phyloP scores from a whole-genome alignment of 2,329 filamentous ascomycete genomes.

The Daldinia sp. region DNA sequence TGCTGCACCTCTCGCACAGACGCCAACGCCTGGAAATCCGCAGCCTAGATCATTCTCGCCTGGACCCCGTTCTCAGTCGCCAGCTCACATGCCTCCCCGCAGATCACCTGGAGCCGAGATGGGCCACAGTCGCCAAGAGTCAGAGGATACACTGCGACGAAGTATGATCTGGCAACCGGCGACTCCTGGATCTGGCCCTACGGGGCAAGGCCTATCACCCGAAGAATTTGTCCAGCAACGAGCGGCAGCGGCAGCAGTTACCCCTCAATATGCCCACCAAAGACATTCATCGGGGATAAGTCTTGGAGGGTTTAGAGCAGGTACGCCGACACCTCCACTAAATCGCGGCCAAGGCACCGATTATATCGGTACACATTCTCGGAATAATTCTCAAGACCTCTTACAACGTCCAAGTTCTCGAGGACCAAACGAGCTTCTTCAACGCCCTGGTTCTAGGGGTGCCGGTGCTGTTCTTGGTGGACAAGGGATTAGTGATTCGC shows the following conservation, averaged over 20 bases:
- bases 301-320: conserved; percentile 50
- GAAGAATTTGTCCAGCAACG: conserved; percentile 88
- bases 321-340: conserved; percentile 55
- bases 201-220: conserved; percentile 64
- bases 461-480: conserved; percentile 58
- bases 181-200: conserved; percentile 59
- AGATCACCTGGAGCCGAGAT: conserved; percentile 40
- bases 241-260: conserved; percentile 64
- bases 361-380: conserved; percentile 53
- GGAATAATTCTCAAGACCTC: conserved; percentile 55
- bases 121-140: conserved; percentile 56
- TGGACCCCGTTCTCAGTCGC: conserved; percentile 42
- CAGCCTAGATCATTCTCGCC: conserved; percentile 48
- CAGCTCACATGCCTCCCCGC: conserved; percentile 29
- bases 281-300: conserved; percentile 65
- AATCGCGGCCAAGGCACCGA: conserved; percentile 54
- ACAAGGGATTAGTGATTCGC: conserved; percentile 58
- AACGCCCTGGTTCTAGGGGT: conserved; percentile 62
- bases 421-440: conserved; percentile 57
- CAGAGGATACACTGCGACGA: conserved; percentile 64
- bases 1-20: conserved; percentile 37
- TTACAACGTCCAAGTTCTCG: conserved; percentile 64
- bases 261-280: conserved; percentile 66
- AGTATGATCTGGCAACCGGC: conserved; percentile 84
- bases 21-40: conserved; percentile 29